phyloP scores from a whole-genome alignment of 2,329 filamentous ascomycete species.

The Lojkania enalia region DNA sequence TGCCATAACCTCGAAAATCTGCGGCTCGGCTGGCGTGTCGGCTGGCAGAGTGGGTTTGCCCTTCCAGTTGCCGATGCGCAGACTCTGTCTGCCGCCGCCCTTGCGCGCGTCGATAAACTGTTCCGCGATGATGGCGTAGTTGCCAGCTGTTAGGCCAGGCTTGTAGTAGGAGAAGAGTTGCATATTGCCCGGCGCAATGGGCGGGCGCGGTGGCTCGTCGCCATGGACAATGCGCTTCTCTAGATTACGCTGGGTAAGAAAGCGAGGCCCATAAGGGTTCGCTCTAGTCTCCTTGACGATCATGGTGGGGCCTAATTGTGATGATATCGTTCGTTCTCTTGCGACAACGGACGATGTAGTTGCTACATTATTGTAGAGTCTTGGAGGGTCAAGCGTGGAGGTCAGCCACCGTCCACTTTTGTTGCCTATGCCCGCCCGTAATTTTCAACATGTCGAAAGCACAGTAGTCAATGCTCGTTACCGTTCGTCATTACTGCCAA shows the following conservation, averaged over 20 bases:
- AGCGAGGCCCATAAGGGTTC: not conserved
- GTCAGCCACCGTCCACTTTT: no score
- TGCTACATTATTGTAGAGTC: no score
- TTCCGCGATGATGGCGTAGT: conserved; percentile 3
- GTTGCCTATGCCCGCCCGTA: no score
- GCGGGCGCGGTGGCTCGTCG: not conserved
- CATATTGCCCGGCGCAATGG: not conserved
- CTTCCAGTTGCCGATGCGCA: conserved; percentile 4
- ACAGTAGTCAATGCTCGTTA: no score
- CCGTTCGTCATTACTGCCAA: no score
- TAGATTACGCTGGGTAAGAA: not conserved
- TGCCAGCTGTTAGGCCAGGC: conserved; percentile 5
- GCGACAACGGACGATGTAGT: no score
- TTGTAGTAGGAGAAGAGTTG: conserved; percentile 8
- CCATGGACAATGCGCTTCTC: not conserved
- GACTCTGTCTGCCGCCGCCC: not conserved
- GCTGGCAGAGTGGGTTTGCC: not conserved
- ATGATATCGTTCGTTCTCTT: no score
- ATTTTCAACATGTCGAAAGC: no score
- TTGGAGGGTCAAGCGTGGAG: no score
- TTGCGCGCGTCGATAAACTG: conserved; percentile 1
- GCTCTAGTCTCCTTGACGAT: not conserved
- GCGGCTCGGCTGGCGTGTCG: not conserved
- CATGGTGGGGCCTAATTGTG: not conserved
- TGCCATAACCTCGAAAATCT: conserved; percentile 43